Percentiles rank a stretch among this genome's conserved stretches.
Conservation (phyloP, 2,329 filamentous ascomycete genomes). For the Fusarium compactum region DNA sequence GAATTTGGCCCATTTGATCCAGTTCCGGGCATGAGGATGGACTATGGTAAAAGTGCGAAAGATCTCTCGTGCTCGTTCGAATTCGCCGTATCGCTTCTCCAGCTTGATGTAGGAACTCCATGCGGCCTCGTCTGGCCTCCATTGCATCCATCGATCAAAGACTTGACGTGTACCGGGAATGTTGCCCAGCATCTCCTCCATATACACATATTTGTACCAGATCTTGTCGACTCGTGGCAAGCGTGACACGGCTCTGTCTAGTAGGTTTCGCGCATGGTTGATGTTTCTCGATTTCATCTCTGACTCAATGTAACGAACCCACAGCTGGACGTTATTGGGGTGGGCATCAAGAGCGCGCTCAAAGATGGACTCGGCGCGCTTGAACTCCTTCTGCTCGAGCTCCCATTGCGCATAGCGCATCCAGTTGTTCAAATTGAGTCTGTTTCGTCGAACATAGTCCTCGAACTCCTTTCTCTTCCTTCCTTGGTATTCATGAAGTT, state of each 20-base stretch:
- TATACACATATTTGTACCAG: slow-evolving; percentile 99
- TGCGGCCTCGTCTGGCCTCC: slow-evolving; percentile 95
- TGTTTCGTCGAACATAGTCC: slow-evolving; percentile 94
- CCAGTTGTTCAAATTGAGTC: slow-evolving; percentile 99
- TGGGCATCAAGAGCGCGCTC: slow-evolving; percentile 95
- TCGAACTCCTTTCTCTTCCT: slow-evolving; percentile 97
- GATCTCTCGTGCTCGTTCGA: slow-evolving; percentile 87
- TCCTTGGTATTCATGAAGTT: slow-evolving; percentile 97
- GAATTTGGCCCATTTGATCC: slow-evolving; percentile 99
- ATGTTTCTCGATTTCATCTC: slow-evolving; percentile 96
- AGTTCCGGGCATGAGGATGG: slow-evolving; percentile 94
- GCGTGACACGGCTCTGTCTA: slow-evolving; percentile 94
- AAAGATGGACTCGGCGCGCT: slow-evolving; percentile 90
- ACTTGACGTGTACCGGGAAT: slow-evolving; percentile 92
- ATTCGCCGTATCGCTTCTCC: slow-evolving; percentile 95
- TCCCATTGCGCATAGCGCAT: slow-evolving; percentile 98
- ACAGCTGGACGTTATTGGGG: slow-evolving; percentile 85
- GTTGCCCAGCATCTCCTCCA: slow-evolving; percentile 98
- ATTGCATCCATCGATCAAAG: slow-evolving; percentile 98
- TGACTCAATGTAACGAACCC: slow-evolving; percentile 93
- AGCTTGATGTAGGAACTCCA: slow-evolving; percentile 98
- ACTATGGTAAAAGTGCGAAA: slow-evolving; percentile 92
- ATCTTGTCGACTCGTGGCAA: slow-evolving; percentile 93
- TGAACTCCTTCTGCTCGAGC: slow-evolving; percentile 97
- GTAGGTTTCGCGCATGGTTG: slow-evolving; percentile 93